phyloP scores from a whole-genome alignment of 768 basidiomycete species.

The Arthromyces matolae region DNA sequence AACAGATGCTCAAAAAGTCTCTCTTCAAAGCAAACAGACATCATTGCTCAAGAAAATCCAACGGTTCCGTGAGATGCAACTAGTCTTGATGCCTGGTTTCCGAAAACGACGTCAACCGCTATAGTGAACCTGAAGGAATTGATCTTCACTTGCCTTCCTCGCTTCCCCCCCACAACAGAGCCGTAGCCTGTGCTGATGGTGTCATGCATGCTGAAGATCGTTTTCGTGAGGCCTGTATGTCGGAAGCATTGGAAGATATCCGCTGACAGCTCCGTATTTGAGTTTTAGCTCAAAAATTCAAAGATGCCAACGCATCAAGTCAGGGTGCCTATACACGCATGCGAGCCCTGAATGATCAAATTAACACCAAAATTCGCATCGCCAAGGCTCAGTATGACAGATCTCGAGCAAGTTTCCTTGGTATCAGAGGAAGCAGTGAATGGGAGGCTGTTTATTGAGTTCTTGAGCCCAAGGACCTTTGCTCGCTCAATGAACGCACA shows the following conservation, averaged over 20 bases:
- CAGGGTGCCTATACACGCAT: conserved; percentile 17
- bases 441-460: conserved; percentile 9
- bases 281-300: conserved; percentile 15
- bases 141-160: conserved; percentile 13
- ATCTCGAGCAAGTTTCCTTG: conserved; percentile 4
- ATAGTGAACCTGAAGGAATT: not conserved
- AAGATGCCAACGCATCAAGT: conserved; percentile 6
- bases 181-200: conserved; percentile 9
- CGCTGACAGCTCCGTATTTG: conserved; percentile 18
- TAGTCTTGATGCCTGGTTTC: conserved; percentile 7
- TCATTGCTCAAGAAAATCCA: not conserved
- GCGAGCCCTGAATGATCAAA: conserved; percentile 10
- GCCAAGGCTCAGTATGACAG: not conserved
- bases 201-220: conserved; percentile 18
- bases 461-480: conserved; percentile 2
- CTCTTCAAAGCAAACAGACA: not conserved
- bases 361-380: conserved; percentile 9
- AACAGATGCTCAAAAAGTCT: not conserved
- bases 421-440: conserved; percentile 10
- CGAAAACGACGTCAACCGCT: not conserved
- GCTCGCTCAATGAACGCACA: conserved; percentile 1
- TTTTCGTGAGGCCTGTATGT: conserved; percentile 17
- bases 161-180: not conserved
- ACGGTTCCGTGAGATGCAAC: conserved; percentile 10
- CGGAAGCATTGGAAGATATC: conserved; percentile 12